These are phyloP conservation scores for Camellia lanceoleosa DNA, from an alignment of 148 eudicot genomes.

Conservation along the genomic window DNA sequence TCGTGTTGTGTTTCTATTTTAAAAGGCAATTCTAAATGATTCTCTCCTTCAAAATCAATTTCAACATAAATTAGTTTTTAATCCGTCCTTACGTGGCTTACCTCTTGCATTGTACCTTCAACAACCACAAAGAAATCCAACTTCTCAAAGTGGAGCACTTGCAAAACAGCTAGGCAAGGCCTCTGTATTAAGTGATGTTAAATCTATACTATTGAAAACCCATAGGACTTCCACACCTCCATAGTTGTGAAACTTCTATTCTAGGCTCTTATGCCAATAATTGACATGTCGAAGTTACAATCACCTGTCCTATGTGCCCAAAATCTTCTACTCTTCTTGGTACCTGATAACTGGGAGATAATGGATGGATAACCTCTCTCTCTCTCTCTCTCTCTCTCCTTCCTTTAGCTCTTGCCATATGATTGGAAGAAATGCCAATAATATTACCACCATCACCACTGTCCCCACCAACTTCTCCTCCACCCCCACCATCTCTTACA, in stretches of 20 bases:
- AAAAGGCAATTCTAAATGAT: background rate
- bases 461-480: too few species aligned
- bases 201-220: background rate
- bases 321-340: background rate
- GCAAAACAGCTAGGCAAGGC: background rate
- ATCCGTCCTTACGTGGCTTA: too few species aligned
- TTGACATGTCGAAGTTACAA: background rate
- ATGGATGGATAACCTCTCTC: too few species aligned
- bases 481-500: too few species aligned
- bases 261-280: background rate
- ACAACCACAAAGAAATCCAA: slow-evolving; percentile 3
- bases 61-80: background rate
- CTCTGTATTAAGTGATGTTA: background rate
- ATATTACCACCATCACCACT: too few species aligned
- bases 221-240: background rate
- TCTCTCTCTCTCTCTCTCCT: too few species aligned
- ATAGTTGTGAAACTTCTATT: background rate
- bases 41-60: background rate
- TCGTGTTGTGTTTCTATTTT: too few species aligned
- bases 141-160: background rate
- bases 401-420: too few species aligned
- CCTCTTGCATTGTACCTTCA: background rate
- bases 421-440: too few species aligned
- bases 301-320: background rate
- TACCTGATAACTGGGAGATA: background rate